Evolutionary conservation across 352 stramenopile species (phyloP).

Genomic region (Pythium utonaiense): DNA sequence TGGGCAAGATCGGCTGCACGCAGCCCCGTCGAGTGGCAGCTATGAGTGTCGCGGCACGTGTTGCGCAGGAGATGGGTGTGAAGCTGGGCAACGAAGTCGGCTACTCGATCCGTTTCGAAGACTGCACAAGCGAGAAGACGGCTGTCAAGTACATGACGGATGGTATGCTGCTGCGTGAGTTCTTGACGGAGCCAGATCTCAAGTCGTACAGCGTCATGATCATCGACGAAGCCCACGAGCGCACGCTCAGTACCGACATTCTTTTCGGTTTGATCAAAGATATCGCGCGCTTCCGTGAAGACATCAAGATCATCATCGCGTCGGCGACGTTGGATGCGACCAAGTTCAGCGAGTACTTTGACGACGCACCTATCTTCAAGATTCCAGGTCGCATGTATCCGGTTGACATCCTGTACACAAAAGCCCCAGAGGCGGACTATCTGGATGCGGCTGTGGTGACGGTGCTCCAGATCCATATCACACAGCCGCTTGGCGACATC

Average conservation of each 20-base stretch:
- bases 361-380: slow-evolving; percentile 98
- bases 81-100: slow-evolving; percentile 97
- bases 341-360: slow-evolving; percentile 99
- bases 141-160: slow-evolving; percentile 99
- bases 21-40: slow-evolving; percentile 97
- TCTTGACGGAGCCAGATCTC: slow-evolving; percentile 97
- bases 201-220: slow-evolving; percentile 97
- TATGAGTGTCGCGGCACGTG: slow-evolving; percentile 98
- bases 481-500: slow-evolving; percentile 96
- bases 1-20: slow-evolving; percentile 94
- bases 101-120: slow-evolving; percentile 99
- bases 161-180: slow-evolving; percentile 99
- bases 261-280: slow-evolving; percentile 99
- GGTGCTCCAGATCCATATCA: slow-evolving; percentile 98
- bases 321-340: slow-evolving; percentile 97
- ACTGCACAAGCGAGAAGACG: slow-evolving; percentile 97
- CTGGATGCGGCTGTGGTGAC: slow-evolving; percentile 98
- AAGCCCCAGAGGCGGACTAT: slow-evolving; percentile 98
- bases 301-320: slow-evolving; percentile 98
- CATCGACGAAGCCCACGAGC: slow-evolving; percentile 99
- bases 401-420: slow-evolving; percentile 98
- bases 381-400: slow-evolving; percentile 96
- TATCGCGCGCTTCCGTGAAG: slow-evolving; percentile 93
- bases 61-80: slow-evolving; percentile 98
- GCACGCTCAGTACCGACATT: slow-evolving; percentile 98